These are phyloP conservation scores for Diaporthe helianthi DNA, from an alignment of 2,329 filamentous ascomycete species.

Conservation along the genomic window DNA sequence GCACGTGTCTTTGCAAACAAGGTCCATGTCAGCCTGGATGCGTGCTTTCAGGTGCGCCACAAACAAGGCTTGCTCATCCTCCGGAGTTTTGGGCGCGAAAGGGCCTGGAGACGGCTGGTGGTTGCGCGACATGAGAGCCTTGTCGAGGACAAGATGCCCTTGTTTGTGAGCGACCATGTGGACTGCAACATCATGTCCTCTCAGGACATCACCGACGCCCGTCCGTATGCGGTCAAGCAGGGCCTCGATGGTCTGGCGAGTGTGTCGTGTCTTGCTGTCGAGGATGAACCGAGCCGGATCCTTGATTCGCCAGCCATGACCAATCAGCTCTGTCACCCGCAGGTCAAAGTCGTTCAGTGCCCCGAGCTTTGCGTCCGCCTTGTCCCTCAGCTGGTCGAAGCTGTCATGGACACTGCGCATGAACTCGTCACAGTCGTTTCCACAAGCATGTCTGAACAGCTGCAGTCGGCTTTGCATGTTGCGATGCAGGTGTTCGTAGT, in stretches of 20 bases:
- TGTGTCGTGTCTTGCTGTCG: slow-evolving; percentile 50
- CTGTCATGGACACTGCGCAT: slow-evolving; percentile 47
- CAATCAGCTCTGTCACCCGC: slow-evolving; percentile 54
- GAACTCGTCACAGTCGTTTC: slow-evolving; percentile 54
- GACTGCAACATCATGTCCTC: slow-evolving; percentile 54
- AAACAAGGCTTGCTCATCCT: slow-evolving; percentile 41
- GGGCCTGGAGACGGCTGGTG: slow-evolving; percentile 41
- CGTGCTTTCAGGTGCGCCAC: slow-evolving; percentile 52
- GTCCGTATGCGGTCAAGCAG: slow-evolving; percentile 59
- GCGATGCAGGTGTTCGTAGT: slow-evolving; percentile 53
- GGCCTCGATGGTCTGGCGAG: slow-evolving; percentile 54
- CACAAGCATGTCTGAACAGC: slow-evolving; percentile 53
- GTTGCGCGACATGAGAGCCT: slow-evolving; percentile 51
- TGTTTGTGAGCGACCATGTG: slow-evolving; percentile 58
- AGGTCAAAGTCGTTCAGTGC: slow-evolving; percentile 57
- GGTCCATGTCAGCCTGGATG: slow-evolving; percentile 56
- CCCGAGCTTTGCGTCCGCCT: slow-evolving; percentile 50
- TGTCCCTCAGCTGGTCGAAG: slow-evolving; percentile 48
- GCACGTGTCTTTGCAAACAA: slow-evolving; percentile 60
- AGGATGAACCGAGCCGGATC: slow-evolving; percentile 55
- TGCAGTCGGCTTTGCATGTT: slow-evolving; percentile 51
- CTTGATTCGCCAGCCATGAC: slow-evolving; percentile 53
- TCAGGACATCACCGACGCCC: slow-evolving; percentile 56
- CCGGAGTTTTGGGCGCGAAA: background rate
- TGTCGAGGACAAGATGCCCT: slow-evolving; percentile 60